Base-by-base conservation (phyloP, 768 basidiomycete genomes). In the Cubamyces sp. region DNA sequence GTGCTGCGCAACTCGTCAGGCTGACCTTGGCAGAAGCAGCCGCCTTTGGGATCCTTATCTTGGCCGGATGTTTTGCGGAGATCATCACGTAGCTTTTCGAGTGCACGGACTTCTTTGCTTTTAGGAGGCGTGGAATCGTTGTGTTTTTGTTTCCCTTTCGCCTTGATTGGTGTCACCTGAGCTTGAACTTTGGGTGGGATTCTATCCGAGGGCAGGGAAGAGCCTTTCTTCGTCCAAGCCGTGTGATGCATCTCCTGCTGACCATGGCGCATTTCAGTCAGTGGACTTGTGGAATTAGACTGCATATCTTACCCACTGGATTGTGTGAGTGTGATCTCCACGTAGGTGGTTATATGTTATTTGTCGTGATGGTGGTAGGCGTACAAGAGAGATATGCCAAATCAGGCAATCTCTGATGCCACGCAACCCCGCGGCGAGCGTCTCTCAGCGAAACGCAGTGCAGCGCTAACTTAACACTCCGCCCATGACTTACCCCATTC, bases 11-110 rank as follows among this genome's bases (percentile, higher is more conserved):
- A 48, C 14, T 34, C 5, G 26, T 2, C 11, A 12, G 16, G 54
- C 30, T 19, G 54, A 85, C 88, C 87, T 76, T 84, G 83, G 66
- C 88, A 91, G 68, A 87, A 90, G 68, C 88, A 91, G 0, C 88
- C 87, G 4, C 85, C 84, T 42, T 81, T 82, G 0, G 85, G 81
- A 71, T 90, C 87, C 58, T 74, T 82, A 42, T 74, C 70, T 0
- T 56, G 70, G 0, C 75, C 75, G n/a, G 71, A 71, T 3, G 75
- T 69, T 15, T 69, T 70, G 16, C 69, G 70, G 23, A 85, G 70
- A 4, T 74, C 78, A n/a, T 73, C 66, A 34, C 82, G 71, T 42
- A 86, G 72, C 7, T 72, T 66, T 65, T 88, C 85, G 18, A 90
- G 76, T 23, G 63, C 66, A 4, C 73, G 73, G 15, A 89, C 78